These are phyloP conservation scores for Tuber brumale DNA, from an alignment of 495 filamentous ascomycete genomes.

Conservation along the genomic window DNA sequence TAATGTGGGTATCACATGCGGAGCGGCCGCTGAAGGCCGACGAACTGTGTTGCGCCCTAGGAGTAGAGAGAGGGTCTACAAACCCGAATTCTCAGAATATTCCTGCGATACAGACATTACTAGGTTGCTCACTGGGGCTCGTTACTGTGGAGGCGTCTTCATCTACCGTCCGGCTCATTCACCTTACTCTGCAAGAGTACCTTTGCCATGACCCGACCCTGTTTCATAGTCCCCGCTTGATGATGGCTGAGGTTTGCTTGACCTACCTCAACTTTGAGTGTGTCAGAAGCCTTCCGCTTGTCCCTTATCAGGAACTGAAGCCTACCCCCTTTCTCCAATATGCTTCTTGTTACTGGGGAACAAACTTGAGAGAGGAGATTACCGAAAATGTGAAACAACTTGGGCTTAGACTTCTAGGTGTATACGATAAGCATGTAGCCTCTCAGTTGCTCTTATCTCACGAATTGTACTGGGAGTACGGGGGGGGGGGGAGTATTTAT, in stretches of 20 bases:
- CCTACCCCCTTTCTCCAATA: neutral
- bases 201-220: neutral
- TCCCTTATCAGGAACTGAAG: neutral
- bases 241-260: neutral
- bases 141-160: neutral
- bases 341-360: neutral
- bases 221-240: neutral
- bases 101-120: neutral
- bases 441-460: neutral
- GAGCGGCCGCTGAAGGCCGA: neutral
- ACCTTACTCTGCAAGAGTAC: neutral
- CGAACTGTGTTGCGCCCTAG: neutral
- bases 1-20: neutral
- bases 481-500: neutral
- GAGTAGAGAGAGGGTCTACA: neutral
- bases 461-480: neutral
- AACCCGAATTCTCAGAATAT: neutral
- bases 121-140: neutral
- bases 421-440: neutral
- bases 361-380: neutral
- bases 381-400: neutral
- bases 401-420: neutral
- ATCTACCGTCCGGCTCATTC: neutral
- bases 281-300: neutral
- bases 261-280: neutral